These are phyloP conservation scores for Ilex aquifolium DNA, from an alignment of 257 asterid genomes.

Conservation along the genomic window DNA sequence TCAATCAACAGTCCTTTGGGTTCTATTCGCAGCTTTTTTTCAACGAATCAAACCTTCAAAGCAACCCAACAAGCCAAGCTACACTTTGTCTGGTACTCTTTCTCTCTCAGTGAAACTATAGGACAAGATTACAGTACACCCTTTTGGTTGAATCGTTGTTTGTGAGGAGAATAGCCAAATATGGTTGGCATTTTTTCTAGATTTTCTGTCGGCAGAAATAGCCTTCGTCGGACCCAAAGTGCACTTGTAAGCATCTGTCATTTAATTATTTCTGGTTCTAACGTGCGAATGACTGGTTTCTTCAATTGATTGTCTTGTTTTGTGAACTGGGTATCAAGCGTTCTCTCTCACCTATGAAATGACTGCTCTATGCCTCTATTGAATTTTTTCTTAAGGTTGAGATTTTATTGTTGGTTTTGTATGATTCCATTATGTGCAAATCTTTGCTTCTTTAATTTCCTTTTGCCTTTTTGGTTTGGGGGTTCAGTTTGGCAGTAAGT, in stretches of 20 bases:
- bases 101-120: conserved; percentile 8
- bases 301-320: not conserved
- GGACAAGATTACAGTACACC: conserved; percentile 3
- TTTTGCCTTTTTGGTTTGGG: not conserved
- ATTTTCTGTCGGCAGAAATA: conserved; percentile 47
- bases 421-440: not conserved
- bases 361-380: no score
- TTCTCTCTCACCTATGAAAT: not conserved
- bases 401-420: conserved; percentile 1
- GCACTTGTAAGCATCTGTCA: conserved; percentile 44
- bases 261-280: not conserved
- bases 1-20: no score
- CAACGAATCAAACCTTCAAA: no score
- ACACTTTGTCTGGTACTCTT: not conserved
- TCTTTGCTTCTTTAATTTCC: not conserved
- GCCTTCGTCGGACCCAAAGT: conserved; percentile 83
- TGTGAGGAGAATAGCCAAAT: not conserved
- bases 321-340: conserved; percentile 3
- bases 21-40: no score
- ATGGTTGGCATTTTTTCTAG: conserved; percentile 93
- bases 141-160: conserved; percentile 5
- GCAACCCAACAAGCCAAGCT: no score
- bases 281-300: no score
- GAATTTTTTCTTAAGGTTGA: no score
- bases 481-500: not conserved